phyloP scores from a whole-genome alignment of 441 rosid genomes.

The Adansonia rubrostipa region DNA sequence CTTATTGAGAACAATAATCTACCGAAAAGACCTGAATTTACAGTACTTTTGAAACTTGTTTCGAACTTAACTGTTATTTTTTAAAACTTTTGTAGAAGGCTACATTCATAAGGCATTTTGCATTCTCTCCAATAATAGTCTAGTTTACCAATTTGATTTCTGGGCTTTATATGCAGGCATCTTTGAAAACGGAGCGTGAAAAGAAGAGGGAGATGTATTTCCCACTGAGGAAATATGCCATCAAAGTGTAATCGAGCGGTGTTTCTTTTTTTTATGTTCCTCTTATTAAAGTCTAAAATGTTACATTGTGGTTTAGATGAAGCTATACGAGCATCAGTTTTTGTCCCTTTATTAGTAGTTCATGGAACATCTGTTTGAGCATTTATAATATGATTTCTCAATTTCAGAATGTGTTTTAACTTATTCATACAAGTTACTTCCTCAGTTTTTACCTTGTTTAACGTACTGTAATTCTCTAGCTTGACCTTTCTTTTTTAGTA shows the following conservation, averaged over 20 bases:
- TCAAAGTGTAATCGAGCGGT: conserved; percentile 49
- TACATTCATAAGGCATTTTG: neutral
- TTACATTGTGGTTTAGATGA: neutral
- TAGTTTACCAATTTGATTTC: neutral
- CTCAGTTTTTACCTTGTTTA: neutral
- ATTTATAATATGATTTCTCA: neutral
- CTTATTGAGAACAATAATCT: neutral
- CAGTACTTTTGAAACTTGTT: neutral
- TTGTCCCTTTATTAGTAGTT: neutral
- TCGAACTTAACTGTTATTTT: too few relatives aligned
- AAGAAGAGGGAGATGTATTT: conserved; percentile 75
- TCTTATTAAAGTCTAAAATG: neutral
- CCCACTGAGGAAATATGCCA: conserved; percentile 73
- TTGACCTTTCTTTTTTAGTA: neutral
- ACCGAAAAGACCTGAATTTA: neutral
- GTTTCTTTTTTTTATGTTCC: too few relatives aligned
- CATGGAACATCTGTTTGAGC: conserved; percentile 13
- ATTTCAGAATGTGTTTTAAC: neutral
- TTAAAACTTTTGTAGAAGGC: neutral
- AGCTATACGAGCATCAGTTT: neutral
- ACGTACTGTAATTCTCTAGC: neutral
- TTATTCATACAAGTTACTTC: neutral
- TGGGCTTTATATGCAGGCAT: conserved; percentile 37
- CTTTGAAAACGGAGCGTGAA: conserved; percentile 69
- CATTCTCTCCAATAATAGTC: neutral